Base-by-base conservation (phyloP, 1,139 yeast genomes). In the Saccharomyces pastorianus region DNA sequence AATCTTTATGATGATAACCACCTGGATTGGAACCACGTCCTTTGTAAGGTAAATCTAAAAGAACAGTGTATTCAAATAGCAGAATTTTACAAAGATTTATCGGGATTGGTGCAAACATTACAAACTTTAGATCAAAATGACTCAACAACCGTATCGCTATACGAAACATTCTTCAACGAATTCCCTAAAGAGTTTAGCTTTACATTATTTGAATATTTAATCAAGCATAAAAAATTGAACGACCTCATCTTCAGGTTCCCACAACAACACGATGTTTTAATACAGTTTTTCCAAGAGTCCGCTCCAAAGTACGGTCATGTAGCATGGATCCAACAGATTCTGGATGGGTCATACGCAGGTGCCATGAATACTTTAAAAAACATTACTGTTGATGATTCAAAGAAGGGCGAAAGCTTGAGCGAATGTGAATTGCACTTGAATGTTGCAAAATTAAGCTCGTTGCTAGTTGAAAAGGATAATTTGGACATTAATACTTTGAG, bases 121-220 rank as follows among this genome's bases (percentile, higher is more conserved):
- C 85, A 83, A 50, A 74, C 77, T 26, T 53, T 67, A 23, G 82
- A 83, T 59, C 73, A 81, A 58, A 76, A 71, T 28, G 61, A 57
- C 20, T 67, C 76, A 0, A 68, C 64, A n/a, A 38, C n/a, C 8
- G 5, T 38, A 20, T 69, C 69, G 26, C 67, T 72, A 7, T 81
- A 85, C 57, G 74, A 74, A 34, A 70, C 72, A 46, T 87, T 80
- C 65, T 81, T 89, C 64, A 78, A 78, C 26, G 75, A 75, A 50
- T 88, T 80, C 69, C 88, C 84, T 1, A 85, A 84, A 62, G 76
- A 71, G 1, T 90, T 90, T 76, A 95, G 96, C 0, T 67, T 76
- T 8, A 78, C 80, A 1, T 73, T 89, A 42, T 90, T 83, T 68
- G 77, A 77, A 48, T 79, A 80, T 68, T 85, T 82, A 60, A 73